These are phyloP conservation scores for Agrostemma githago DNA, from an alignment of 148 eudicot species.

Conservation along the genomic window DNA sequence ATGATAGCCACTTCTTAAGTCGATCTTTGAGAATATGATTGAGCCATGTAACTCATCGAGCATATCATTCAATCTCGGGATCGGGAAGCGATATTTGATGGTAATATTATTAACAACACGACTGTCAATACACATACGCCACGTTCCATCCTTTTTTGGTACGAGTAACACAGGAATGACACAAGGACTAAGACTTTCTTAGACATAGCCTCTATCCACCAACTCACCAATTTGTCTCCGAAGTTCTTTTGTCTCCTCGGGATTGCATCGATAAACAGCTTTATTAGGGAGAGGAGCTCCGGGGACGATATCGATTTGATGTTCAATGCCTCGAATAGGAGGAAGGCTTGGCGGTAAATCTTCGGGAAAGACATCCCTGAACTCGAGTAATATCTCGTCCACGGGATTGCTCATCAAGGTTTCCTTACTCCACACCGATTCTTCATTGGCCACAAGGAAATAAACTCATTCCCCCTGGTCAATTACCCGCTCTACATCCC, in stretches of 20 bases:
- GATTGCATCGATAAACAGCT: slow-evolving; percentile 7
- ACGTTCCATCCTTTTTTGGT: slow-evolving; percentile 15
- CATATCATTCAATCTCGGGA: no score
- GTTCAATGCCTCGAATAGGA: slow-evolving; percentile 12
- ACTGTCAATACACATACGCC: neutral
- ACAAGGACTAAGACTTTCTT: slow-evolving; percentile 18
- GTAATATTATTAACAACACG: no score
- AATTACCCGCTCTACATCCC: no score
- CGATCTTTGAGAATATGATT: neutral
- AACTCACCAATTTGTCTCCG: slow-evolving; percentile 17
- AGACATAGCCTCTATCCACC: slow-evolving; percentile 6
- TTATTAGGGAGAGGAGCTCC: neutral
- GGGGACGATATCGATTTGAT: slow-evolving; percentile 12
- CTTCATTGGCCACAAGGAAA: no score
- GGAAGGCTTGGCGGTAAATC: slow-evolving; percentile 4
- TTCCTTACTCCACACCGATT: no score
- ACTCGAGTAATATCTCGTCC: no score
- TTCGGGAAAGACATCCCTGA: no score
- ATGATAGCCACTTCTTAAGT: neutral
- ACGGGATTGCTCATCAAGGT: no score
- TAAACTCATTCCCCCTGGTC: no score
- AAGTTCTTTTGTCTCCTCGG: slow-evolving; percentile 11
- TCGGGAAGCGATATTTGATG: no score
- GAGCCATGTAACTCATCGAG: no score
- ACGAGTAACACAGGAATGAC: slow-evolving; percentile 10